phyloP scores from a whole-genome alignment of 257 asterid species.

The Solanum ahanhuiri region DNA sequence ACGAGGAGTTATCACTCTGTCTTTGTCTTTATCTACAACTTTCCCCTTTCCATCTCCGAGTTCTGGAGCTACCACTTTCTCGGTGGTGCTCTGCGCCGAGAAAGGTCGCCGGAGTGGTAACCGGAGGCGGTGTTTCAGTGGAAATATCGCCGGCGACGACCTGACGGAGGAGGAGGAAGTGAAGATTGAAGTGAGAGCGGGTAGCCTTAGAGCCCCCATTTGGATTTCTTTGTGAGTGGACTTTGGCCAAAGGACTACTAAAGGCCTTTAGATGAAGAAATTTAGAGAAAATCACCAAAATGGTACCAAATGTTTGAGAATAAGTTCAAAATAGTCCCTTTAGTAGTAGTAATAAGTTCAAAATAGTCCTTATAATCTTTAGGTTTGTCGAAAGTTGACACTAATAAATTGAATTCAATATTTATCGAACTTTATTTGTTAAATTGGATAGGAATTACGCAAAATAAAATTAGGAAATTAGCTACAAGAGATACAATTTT shows the following conservation, averaged over 20 bases:
- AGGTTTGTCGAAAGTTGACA: background rate
- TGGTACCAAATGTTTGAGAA: background rate
- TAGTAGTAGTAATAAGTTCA: too few relatives aligned
- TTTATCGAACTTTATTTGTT: background rate
- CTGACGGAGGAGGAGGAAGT: conserved; percentile 11
- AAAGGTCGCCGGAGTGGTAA: conserved; percentile 41
- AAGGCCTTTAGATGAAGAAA: background rate
- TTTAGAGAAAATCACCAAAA: background rate
- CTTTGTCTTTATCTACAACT: conserved; percentile 45
- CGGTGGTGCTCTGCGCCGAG: conserved; percentile 47
- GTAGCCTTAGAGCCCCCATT: conserved; percentile 78
- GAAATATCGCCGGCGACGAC: conserved; percentile 23
- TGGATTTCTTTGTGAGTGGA: background rate
- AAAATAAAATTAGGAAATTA: background rate
- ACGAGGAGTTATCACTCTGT: conserved; percentile 74
- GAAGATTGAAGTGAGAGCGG: conserved; percentile 53
- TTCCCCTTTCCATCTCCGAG: conserved; percentile 30
- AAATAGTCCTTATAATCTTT: too few relatives aligned
- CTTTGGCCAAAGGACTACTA: background rate
- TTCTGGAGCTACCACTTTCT: conserved; percentile 41
- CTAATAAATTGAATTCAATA: background rate
- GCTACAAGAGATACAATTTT: background rate
- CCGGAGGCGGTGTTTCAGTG: conserved; percentile 17
- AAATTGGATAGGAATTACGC: background rate
- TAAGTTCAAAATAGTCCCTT: background rate